Evolutionary conservation across 495 filamentous ascomycete genomes (phyloP).

Genomic region (Talaromyces trachyspermus): DNA sequence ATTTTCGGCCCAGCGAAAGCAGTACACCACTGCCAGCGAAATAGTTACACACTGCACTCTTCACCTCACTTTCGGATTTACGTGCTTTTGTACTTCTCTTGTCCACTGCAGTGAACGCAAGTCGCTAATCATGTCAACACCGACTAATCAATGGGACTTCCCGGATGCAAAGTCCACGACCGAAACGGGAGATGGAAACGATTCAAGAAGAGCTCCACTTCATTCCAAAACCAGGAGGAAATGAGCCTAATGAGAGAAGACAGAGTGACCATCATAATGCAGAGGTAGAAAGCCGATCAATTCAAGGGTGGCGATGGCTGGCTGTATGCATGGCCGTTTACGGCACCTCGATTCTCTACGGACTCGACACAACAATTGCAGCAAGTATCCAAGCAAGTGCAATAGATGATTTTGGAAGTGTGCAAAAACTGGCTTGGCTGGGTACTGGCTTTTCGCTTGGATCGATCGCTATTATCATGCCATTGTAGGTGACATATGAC

Average conservation of each 20-base stretch:
- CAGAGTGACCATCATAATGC: background rate
- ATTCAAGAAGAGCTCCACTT: background rate
- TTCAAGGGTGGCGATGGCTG: conserved; percentile 14
- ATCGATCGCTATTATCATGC: conserved; percentile 15
- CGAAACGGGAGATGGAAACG: background rate
- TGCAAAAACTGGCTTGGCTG: conserved; percentile 48
- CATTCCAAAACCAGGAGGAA: background rate
- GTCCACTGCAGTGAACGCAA: background rate
- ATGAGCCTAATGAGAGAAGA: background rate
- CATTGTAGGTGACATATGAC: conserved; percentile 6
- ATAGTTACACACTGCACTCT: background rate
- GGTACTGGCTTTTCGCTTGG: conserved; percentile 41
- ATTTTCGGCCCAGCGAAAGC: too few relatives aligned
- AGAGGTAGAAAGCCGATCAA: background rate
- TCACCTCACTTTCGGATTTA: background rate
- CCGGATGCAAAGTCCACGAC: background rate
- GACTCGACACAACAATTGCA: conserved; percentile 45
- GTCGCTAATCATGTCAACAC: background rate
- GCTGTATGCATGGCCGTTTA: conserved; percentile 14
- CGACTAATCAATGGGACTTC: background rate
- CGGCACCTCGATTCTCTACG: conserved; percentile 31
- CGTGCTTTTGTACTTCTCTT: background rate
- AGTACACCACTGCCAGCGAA: too few relatives aligned
- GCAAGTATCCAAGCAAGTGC: conserved; percentile 46
- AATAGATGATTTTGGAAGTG: conserved; percentile 35